These are phyloP conservation scores for Fusarium solani-melongenae DNA, from an alignment of 2,329 filamentous ascomycete genomes.

Conservation along the genomic window DNA sequence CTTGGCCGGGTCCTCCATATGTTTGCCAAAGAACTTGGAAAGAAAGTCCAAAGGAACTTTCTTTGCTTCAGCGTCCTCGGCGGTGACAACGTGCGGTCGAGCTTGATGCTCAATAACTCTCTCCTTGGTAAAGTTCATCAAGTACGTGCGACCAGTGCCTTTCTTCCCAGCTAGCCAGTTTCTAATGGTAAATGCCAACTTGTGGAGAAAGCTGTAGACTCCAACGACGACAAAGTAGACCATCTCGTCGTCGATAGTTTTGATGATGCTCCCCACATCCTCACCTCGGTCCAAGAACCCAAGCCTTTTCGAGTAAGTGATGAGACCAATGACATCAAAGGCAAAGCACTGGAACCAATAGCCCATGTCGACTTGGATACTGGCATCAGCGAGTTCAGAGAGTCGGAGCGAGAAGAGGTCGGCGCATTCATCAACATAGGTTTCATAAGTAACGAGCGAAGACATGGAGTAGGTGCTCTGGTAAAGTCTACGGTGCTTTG, in stretches of 20 bases:
- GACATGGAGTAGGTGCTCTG: conserved; percentile 33
- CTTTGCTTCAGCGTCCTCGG: not conserved
- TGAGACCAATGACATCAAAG: conserved; percentile 25
- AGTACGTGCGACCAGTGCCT: conserved; percentile 14
- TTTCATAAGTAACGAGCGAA: conserved; percentile 17
- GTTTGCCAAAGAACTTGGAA: not conserved
- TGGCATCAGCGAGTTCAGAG: not conserved
- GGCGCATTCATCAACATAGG: conserved; percentile 23
- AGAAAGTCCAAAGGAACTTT: not conserved
- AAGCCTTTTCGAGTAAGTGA: conserved; percentile 25
- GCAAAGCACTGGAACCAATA: conserved; percentile 35
- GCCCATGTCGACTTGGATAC: conserved; percentile 1
- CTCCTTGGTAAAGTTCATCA: conserved; percentile 20
- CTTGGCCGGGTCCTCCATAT: not conserved
- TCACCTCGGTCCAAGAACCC: conserved; percentile 24
- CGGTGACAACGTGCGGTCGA: not conserved
- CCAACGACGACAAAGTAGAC: conserved; percentile 8
- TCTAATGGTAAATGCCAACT: not conserved
- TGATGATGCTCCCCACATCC: conserved; percentile 17
- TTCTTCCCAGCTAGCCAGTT: conserved; percentile 15
- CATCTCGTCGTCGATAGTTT: conserved; percentile 12
- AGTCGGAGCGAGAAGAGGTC: conserved; percentile 11
- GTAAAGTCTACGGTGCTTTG: conserved; percentile 13
- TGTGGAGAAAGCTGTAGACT: conserved; percentile 6
- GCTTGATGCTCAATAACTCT: conserved; percentile 7